Base-by-base conservation (phyloP, 2,329 filamentous ascomycete species). In the Epichloe festucae region DNA sequence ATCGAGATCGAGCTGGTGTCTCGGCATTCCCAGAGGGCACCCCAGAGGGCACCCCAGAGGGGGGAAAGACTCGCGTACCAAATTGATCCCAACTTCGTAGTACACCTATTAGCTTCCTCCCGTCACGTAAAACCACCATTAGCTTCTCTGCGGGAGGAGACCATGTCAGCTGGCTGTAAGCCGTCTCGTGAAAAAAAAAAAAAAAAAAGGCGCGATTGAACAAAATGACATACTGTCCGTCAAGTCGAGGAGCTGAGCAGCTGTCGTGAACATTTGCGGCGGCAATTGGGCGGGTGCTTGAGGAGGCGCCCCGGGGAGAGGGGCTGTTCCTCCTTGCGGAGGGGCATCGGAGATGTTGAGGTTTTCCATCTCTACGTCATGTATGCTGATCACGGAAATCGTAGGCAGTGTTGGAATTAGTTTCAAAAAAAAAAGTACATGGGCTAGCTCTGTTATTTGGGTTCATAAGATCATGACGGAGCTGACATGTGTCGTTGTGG, bases 221-320 rank as follows among this genome's bases (percentile, higher is more conserved):
- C 23, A 1, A 34, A 23, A 10, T 31, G 35, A 54, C 87, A 74
- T 81, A 97, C 91, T 98, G 73, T 98, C 93, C 61, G 93, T 97
- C 63, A 98, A 77, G 67, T 98, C 93, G 53, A 98, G 75, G 53
- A 98, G 75, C 73, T 97, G 93, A 51, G 93, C 90, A 35, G 93
- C 93, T 35, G 93, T 98, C 17, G 93, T 95, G 72, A 98, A 98
- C 85, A 97, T 96, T 74, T 98, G 91, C 54, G 90, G 90, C 14
- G 87, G 87, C 40, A 91, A 73, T 69, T 88, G 85, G 56, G 75
- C 70, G 46, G 74, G 72, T 51, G 72, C 67, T 48, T 80, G 41
- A n/a, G 70, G 46, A 23, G 44, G 49, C 56, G 62, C 64, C 36
- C 64, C 55, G 34, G 60, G 56, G 56, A 63, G 61, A 52, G 57